These are phyloP conservation scores for Collybia sp. DNA, from an alignment of 768 basidiomycete species.

Conservation along the genomic window DNA sequence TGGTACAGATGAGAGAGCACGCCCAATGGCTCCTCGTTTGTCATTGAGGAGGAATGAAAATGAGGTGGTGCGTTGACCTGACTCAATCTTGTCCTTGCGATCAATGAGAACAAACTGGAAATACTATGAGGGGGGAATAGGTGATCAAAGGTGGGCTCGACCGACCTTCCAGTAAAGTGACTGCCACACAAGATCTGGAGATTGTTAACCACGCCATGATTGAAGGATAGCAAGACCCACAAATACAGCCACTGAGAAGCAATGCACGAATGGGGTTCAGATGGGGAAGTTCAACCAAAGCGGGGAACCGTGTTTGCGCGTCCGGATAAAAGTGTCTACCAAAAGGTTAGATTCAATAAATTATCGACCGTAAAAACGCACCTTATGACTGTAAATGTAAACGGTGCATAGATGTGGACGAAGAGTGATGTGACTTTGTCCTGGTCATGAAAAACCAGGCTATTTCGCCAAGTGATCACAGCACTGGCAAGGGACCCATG, in stretches of 20 bases:
- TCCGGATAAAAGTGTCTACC: slow-evolving; percentile 86
- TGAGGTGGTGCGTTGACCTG: slow-evolving; percentile 87
- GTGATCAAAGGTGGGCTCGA: not conserved
- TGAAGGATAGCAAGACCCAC: slow-evolving; percentile 41
- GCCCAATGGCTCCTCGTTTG: slow-evolving; percentile 81
- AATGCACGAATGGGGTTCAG: slow-evolving; percentile 70
- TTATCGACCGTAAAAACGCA: slow-evolving; percentile 26
- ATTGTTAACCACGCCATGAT: slow-evolving; percentile 8
- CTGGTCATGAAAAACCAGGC: slow-evolving; percentile 94
- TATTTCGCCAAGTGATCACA: slow-evolving; percentile 98
- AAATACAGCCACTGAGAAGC: slow-evolving; percentile 77
- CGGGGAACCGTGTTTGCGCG: slow-evolving; percentile 81
- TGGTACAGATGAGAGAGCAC: slow-evolving; percentile 54
- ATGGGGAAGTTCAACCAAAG: slow-evolving; percentile 62
- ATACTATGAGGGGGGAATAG: slow-evolving; percentile 2
- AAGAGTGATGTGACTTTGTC: slow-evolving; percentile 97
- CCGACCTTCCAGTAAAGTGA: slow-evolving; percentile 85
- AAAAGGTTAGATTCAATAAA: not conserved
- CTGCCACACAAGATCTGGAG: slow-evolving; percentile 88
- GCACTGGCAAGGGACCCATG: slow-evolving; percentile 90
- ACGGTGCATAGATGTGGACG: slow-evolving; percentile 90
- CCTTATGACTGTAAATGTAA: slow-evolving; percentile 90
- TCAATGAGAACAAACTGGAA: slow-evolving; percentile 80
- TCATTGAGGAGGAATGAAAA: slow-evolving; percentile 87
- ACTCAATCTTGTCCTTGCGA: slow-evolving; percentile 84